Evolutionary conservation across 106 monocot species (phyloP), one percentile per base, ranked within the genome.

Genomic region (Platanthera guangdongensis): DNA sequence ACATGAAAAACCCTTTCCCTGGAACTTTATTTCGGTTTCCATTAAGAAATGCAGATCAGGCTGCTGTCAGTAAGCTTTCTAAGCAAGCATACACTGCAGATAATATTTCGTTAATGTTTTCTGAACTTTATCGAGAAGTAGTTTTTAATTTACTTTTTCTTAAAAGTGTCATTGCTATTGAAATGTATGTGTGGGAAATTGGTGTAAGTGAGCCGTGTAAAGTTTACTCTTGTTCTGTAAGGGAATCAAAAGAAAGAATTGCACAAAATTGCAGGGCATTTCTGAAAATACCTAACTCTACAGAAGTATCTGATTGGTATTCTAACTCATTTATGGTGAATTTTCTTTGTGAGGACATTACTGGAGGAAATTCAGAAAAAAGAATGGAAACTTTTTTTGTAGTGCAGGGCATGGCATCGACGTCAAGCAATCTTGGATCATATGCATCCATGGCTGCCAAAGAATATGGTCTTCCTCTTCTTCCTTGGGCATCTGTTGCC

Each of bases 11-110:
- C 67, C 80, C 88, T 70, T 96, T 93, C 74, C 55, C 59, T 72
- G 95, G 93, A 81, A 96, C 95, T 84, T 83, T 96, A 84, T 96
- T 96, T 81, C 92, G 95, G 51, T 96, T 96, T 52, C 95, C 95
- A 89, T 80, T 96, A 80, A 92, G 95, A 80, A 89, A 71, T 86
- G 72, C 81, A 55, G 78, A 89, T 78, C 90, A 93, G 75, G 95
- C 90, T 64, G 87, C 79, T 80, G 50, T 77, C 39, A 96, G 95
- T 75, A 88, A 89, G 79, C 86, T 96, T 4, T 96, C 95, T 70
- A 83, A 84, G 81, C 93, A 96, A 80, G 64, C 82, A 60, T 96
- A 93, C 79, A 74, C 82, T 9, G 89, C 90, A 83, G 89, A 87
- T 82, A 90, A 90, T 52, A 84, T 96, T 82, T 78, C 71, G 76